Evolutionary conservation across 345 rosid genomes (phyloP), one percentile per base, ranked within the genome.

Genomic region (Balakata baccata): DNA sequence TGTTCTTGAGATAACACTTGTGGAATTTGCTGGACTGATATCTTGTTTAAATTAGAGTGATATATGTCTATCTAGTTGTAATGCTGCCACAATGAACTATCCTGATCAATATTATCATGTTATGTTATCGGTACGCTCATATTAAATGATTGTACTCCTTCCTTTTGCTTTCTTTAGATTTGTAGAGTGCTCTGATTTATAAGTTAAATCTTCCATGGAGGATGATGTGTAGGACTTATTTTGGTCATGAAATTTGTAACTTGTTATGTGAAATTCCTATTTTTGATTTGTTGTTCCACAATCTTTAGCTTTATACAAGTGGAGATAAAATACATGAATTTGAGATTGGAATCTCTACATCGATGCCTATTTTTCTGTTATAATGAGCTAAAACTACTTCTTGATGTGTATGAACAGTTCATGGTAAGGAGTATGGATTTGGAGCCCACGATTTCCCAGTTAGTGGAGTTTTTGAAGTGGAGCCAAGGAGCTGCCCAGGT

Each of bases 381-480:
- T 66, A 18, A 38, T 51, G 53, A 50, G 7, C 16, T 29, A 45
- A 51, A 50, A n/a, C 37, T 29, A 38, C 34, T 29, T 29, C 41
- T 37, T 47, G 51, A 53, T 63, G 49, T 69, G 49, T 22, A 3
- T 64, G 58, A 70, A 68, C 90, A 90, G 96, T 90, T 68, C 96
- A 89, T 34, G 90, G 93, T n/a, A 90, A 86, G 75, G 96, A 90
- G 80, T 90, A 89, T 46, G 89, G 91, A 23, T 90, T 87, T 69
- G 93, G 93, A 74, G 93, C 96, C 12, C 96, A 90, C 6, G 91
- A 90, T 58, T 90, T 83, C 83, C 89, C 93, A 9, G 75, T 84
- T 54, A 90, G 96, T 74, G 96, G 96, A 72, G 91, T 90, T 80
- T 90, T 87, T 67, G 96, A 90, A 79, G 96, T 89, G 69, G 93